Percentiles rank a stretch among this genome's conserved stretches.
Conservation (phyloP, 805 yeast species). For the Sungouiella thailandica region DNA sequence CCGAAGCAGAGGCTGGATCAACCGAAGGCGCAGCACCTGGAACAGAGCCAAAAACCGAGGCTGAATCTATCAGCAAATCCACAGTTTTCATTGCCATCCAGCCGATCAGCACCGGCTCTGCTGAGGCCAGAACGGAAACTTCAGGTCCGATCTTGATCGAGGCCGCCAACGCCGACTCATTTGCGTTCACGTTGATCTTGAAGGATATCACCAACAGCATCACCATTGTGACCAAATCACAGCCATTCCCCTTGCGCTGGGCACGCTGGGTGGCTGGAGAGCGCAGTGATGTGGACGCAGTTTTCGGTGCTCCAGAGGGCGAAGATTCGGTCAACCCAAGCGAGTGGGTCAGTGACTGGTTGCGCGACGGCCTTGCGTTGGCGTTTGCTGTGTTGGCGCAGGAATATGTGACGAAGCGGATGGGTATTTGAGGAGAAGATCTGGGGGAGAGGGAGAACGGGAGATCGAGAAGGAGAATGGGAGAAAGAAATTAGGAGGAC, state of each 20-base stretch:
- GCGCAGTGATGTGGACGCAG: slow-evolving; percentile 15
- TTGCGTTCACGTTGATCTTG: slow-evolving; percentile 70
- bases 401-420: slow-evolving; percentile 82
- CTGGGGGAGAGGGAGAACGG: background rate
- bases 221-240: slow-evolving; percentile 71
- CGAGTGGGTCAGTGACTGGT: slow-evolving; percentile 43
- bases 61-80: slow-evolving; percentile 37
- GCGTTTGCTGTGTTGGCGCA: slow-evolving; percentile 87
- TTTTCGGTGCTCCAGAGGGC: slow-evolving; percentile 19
- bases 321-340: slow-evolving; percentile 29
- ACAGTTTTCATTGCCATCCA: slow-evolving; percentile 68
- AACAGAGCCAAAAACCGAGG: slow-evolving; percentile 19
- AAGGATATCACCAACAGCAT: slow-evolving; percentile 77
- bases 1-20: slow-evolving; percentile 1
- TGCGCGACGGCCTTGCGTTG: slow-evolving; percentile 59
- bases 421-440: slow-evolving; percentile 64
- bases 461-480: slow-evolving; percentile 3
- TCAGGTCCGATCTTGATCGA: slow-evolving; percentile 34
- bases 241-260: slow-evolving; percentile 89
- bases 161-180: slow-evolving; percentile 47
- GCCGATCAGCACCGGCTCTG: slow-evolving; percentile 39
- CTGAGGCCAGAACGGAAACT: slow-evolving; percentile 4
- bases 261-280: slow-evolving; percentile 79
- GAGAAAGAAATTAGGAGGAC: too few species aligned
- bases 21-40: slow-evolving; percentile 10